These are phyloP conservation scores for Lactifluus subvellereus DNA, from an alignment of 768 basidiomycete genomes.

Conservation along the genomic window DNA sequence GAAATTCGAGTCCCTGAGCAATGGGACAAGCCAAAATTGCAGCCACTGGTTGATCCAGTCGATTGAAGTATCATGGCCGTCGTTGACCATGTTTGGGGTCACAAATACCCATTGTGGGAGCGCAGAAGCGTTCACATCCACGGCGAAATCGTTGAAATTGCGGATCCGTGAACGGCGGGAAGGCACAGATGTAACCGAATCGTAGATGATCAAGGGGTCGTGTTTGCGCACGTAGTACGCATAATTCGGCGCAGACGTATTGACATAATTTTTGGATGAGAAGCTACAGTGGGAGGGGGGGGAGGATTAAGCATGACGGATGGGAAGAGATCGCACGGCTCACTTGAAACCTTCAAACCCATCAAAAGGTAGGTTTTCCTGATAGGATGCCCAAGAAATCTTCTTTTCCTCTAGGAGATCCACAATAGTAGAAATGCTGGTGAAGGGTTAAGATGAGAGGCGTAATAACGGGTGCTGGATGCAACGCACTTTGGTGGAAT, in stretches of 20 bases:
- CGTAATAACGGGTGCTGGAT: background rate
- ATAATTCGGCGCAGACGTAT: constrained; percentile 34
- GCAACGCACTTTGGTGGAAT: constrained; percentile 26
- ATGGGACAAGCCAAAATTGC: constrained; percentile 44
- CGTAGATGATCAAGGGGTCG: constrained; percentile 46
- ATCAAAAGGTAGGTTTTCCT: constrained; percentile 51
- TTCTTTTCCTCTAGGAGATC: constrained; percentile 54
- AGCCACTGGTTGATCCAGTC: constrained; percentile 44
- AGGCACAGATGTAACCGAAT: constrained; percentile 42
- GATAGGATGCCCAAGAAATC: constrained; percentile 57
- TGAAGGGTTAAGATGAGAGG: background rate
- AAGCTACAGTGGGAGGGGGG: constrained; percentile 26
- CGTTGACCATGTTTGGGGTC: constrained; percentile 55
- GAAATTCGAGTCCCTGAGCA: constrained; percentile 46
- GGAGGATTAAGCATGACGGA: background rate
- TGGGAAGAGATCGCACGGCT: background rate
- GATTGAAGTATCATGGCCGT: constrained; percentile 55
- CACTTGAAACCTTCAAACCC: constrained; percentile 34
- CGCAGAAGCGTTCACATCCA: constrained; percentile 43
- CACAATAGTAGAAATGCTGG: constrained; percentile 44
- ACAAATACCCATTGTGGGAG: constrained; percentile 58
- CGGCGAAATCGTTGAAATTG: constrained; percentile 58
- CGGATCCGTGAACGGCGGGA: constrained; percentile 41
- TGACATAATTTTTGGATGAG: constrained; percentile 36
- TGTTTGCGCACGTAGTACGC: constrained; percentile 54